Percentiles rank a stretch among this genome's conserved stretches.
Evolutionary conservation across 2,329 filamentous ascomycete species (phyloP).

Genomic region (Pseudofabraea citricarpa): DNA sequence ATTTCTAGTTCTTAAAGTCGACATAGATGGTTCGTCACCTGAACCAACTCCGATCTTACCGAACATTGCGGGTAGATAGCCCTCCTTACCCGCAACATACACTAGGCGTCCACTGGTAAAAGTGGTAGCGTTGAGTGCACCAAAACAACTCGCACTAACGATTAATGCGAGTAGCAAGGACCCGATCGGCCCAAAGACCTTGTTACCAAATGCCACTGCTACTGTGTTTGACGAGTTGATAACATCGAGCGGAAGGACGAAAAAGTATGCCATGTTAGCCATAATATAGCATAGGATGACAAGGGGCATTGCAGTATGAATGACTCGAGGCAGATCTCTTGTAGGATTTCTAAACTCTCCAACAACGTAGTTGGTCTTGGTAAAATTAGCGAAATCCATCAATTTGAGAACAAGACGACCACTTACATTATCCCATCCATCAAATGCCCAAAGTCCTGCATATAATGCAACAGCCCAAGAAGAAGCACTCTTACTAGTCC

Average conservation of each 20-base stretch:
- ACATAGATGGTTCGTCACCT: conserved; percentile 33
- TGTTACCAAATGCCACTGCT: conserved; percentile 86
- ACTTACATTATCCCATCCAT: conserved; percentile 96
- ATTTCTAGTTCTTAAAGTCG: conserved; percentile 43
- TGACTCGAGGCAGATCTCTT: conserved; percentile 86
- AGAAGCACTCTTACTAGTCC: conserved; percentile 73
- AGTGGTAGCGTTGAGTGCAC: conserved; percentile 87
- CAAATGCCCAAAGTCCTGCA: conserved; percentile 94
- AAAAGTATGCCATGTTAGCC: conserved; percentile 89
- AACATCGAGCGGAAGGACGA: conserved; percentile 75
- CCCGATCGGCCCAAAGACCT: conserved; percentile 83
- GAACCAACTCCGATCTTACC: conserved; percentile 70
- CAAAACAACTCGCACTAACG: conserved; percentile 88
- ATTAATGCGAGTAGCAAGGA: conserved; percentile 81
- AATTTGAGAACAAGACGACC: too few relatives aligned
- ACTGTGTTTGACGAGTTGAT: conserved; percentile 91
- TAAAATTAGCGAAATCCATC: conserved; percentile 17
- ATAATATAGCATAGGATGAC: conserved; percentile 88
- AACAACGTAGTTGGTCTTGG: conserved; percentile 91
- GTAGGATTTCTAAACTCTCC: conserved; percentile 92
- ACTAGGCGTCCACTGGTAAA: conserved; percentile 91
- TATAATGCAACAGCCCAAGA: conserved; percentile 94
- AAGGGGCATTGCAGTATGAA: conserved; percentile 92
- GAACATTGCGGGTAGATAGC: conserved; percentile 81
- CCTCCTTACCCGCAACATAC: conserved; percentile 92